These are phyloP conservation scores for Schrenkiella parvula DNA, from an alignment of 345 rosid genomes.

Conservation along the genomic window DNA sequence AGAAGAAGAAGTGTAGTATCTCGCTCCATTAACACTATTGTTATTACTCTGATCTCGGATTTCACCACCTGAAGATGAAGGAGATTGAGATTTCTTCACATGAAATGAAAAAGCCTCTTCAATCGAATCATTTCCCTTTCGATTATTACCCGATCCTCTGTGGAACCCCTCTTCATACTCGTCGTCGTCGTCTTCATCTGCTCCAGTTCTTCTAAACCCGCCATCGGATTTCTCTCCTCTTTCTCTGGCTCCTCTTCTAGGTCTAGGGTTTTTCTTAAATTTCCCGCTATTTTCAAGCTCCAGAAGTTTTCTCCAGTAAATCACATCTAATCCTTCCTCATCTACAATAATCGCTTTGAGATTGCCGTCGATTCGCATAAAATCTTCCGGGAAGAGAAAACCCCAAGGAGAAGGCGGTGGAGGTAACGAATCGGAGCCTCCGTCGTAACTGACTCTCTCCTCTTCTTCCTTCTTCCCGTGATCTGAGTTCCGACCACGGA, in stretches of 20 bases:
- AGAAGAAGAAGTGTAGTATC: conserved; percentile 22
- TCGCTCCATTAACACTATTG: conserved; percentile 1
- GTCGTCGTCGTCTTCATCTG: background rate
- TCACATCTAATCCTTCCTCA: conserved; percentile 75
- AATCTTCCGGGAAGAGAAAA: conserved; percentile 31
- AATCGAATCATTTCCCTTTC: background rate
- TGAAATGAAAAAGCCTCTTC: conserved; percentile 27
- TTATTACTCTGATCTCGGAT: conserved; percentile 1
- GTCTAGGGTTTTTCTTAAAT: conserved; percentile 22
- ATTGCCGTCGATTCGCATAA: conserved; percentile 40
- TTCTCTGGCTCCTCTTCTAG: conserved; percentile 14
- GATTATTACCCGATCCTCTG: background rate
- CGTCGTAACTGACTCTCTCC: conserved; percentile 19
- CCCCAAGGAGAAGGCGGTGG: conserved; percentile 32
- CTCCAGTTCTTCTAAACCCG: background rate
- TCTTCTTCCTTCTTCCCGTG: conserved; percentile 27
- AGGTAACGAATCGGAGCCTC: conserved; percentile 28
- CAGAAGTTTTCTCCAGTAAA: conserved; percentile 55
- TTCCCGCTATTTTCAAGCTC: conserved; percentile 32
- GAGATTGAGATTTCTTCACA: background rate
- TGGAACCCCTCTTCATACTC: background rate
- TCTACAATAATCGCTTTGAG: conserved; percentile 54
- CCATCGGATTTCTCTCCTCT: background rate
- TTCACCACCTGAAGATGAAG: conserved; percentile 14
- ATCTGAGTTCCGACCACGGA: conserved; percentile 28